These are phyloP conservation scores for Aphanomyces euteiches DNA, from an alignment of 352 stramenopile genomes.

Conservation along the genomic window DNA sequence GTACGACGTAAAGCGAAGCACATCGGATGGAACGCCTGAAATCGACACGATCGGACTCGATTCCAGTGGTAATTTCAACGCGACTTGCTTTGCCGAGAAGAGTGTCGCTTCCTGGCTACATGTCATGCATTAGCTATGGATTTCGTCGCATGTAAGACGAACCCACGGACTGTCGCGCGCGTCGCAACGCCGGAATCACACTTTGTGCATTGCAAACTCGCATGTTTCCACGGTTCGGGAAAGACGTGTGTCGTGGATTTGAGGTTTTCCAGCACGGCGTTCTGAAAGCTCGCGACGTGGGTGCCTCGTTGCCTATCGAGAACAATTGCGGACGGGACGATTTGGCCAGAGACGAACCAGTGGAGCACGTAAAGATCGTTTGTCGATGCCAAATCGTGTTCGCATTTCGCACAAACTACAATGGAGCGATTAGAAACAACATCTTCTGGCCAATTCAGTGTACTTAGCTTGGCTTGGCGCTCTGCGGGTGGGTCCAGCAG, in stretches of 20 bases:
- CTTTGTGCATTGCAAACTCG: constrained; percentile 8
- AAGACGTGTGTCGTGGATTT: constrained; percentile 12
- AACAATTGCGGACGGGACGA: too few species aligned
- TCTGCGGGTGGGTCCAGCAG: not conserved
- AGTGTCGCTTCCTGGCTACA: constrained; percentile 28
- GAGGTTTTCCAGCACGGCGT: constrained; percentile 21
- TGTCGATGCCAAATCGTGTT: constrained; percentile 10
- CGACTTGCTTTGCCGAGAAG: constrained; percentile 26
- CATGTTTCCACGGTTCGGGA: constrained; percentile 23
- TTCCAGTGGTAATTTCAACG: constrained; percentile 18
- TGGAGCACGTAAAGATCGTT: constrained; percentile 25
- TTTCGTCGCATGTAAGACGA: not conserved
- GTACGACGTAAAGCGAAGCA: constrained; percentile 23
- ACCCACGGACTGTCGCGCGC: constrained; percentile 21
- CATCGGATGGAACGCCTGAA: constrained; percentile 23
- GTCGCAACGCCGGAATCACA: constrained; percentile 21
- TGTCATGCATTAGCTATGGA: not conserved
- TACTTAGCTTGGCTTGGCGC: constrained; percentile 8
- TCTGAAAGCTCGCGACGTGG: constrained; percentile 29
- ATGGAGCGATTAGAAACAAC: not conserved
- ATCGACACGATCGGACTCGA: constrained; percentile 26
- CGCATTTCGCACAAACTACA: constrained; percentile 28
- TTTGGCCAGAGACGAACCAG: not conserved
- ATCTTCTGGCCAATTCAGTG: not conserved
- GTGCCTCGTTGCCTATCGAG: constrained; percentile 10